Base-by-base conservation (phyloP, 345 rosid genomes). In the Camelina hispida region DNA sequence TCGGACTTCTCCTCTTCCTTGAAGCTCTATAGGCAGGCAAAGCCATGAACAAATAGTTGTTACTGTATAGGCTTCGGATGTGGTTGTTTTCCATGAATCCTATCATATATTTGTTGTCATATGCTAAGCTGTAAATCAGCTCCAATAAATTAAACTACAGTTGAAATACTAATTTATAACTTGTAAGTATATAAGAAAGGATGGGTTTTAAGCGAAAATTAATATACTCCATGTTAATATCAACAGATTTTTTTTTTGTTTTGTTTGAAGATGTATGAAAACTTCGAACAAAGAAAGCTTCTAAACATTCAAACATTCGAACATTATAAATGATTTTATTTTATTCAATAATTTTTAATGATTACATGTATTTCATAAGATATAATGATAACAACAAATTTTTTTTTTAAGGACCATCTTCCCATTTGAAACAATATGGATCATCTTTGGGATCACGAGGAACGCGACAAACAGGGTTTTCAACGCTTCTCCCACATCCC, bases 351-450 rank as follows among this genome's bases (percentile, higher is more conserved):
- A 2, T 0, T 22, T 14, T 44, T 13, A 16, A 44, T 13, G 4
- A 28, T 28, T 28, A 6, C 35, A 38, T 68, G 23, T 20, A 6
- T 22, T 38, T 40, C 1, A 66, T 17, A 14, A 43, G 8, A 28
- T 52, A 17, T 2, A 14, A 4, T 30, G 22, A 44, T 7, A 43
- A 30, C 20, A 30, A 43, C 5, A 28, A 17, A 30, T 0, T 28
- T 66, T 66, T 17, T 17, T 17, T 37, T 34, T 35, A 34, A 35
- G 6, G 13, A 48, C 10, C 5, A 15, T 38, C 37, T 2, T 62
- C 55, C 69, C 68, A 63, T 2, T 4, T 0, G 5, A 53, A 72
- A 63, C 76, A 72, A 5, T 43, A 30, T 6, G 55, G 35, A 1
- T 51, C 12, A 10, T 11, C 17, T 43, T 43, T 4, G 1, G 2